Percentiles rank a stretch among this genome's conserved stretches.
Evolutionary conservation across 1,139 yeast genomes (phyloP).

Genomic region (Geotrichum cucujoidarum): DNA sequence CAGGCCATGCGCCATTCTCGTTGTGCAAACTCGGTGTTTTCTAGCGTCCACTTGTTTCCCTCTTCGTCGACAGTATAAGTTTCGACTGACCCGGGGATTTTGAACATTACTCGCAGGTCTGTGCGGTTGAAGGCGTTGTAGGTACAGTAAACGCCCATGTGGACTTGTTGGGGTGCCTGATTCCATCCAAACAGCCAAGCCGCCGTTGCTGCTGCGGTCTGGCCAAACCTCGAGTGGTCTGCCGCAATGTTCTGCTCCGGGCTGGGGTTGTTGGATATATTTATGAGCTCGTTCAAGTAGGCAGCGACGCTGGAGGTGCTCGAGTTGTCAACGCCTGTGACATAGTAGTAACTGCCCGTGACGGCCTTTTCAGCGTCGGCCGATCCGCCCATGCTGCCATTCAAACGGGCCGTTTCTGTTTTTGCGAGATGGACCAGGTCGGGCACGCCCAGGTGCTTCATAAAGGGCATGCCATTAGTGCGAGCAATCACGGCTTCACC

Average conservation of each 20-base stretch:
- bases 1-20: slow-evolving; percentile 80
- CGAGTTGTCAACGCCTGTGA: slow-evolving; percentile 59
- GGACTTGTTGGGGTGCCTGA: slow-evolving; percentile 43
- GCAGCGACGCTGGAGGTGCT: slow-evolving; percentile 59
- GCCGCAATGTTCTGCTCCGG: slow-evolving; percentile 45
- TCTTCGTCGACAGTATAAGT: slow-evolving; percentile 56
- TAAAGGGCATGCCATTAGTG: slow-evolving; percentile 41
- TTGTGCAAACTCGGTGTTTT: slow-evolving; percentile 27
- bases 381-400: slow-evolving; percentile 39
- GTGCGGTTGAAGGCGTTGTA: slow-evolving; percentile 63
- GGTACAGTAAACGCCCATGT: slow-evolving; percentile 61
- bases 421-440: slow-evolving; percentile 71
- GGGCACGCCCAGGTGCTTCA: slow-evolving; percentile 74
- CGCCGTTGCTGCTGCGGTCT: neutral
- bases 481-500: slow-evolving; percentile 51
- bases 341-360: slow-evolving; percentile 49
- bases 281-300: slow-evolving; percentile 65
- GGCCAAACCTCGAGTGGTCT: neutral
- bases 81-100: slow-evolving; percentile 73
- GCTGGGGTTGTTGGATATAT: slow-evolving; percentile 43
- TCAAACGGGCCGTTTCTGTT: slow-evolving; percentile 11
- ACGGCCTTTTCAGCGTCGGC: slow-evolving; percentile 42
- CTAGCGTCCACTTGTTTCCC: slow-evolving; percentile 42
- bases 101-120: slow-evolving; percentile 66
- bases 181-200: slow-evolving; percentile 64